Conservation (phyloP, 805 yeast genomes). For the Spencermartinsiella europaea region DNA sequence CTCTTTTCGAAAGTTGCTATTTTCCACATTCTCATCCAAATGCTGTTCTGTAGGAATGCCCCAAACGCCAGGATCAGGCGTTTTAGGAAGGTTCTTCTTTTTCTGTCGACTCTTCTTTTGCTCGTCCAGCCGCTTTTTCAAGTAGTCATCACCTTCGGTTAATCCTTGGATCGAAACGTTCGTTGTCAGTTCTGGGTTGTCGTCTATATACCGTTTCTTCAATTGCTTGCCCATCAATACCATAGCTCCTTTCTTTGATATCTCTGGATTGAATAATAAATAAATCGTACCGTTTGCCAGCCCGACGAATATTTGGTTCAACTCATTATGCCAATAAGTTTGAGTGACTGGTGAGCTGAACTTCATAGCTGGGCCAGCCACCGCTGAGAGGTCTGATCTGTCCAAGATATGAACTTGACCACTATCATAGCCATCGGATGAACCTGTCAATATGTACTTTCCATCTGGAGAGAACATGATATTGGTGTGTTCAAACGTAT, state of each 20-base stretch:
- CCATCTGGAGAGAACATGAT: constrained; percentile 25
- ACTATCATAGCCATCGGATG: constrained; percentile 12
- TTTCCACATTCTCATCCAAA: constrained; percentile 16
- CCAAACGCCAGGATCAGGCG: constrained; percentile 23
- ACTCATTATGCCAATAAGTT: constrained; percentile 26
- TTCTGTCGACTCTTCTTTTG: constrained; percentile 7
- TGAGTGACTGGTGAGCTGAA: constrained; percentile 10
- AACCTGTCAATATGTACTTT: constrained; percentile 25
- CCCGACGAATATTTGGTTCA: constrained; percentile 32
- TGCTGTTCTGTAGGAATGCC: constrained; percentile 23
- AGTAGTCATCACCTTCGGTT: constrained; percentile 20
- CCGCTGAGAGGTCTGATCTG: constrained; percentile 25
- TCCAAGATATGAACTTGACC: constrained; percentile 24
- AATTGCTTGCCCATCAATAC: constrained; percentile 25
- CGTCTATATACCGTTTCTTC: constrained; percentile 31
- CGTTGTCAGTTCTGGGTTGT: constrained; percentile 21
- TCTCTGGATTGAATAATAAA: constrained; percentile 26
- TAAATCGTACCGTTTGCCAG: constrained; percentile 25
- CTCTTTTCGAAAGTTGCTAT: constrained; percentile 19
- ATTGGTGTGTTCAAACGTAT: constrained; percentile 17
- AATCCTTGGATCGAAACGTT: constrained; percentile 26
- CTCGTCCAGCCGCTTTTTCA: constrained; percentile 6
- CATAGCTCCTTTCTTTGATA: constrained; percentile 28
- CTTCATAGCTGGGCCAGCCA: constrained; percentile 16
- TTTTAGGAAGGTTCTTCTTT: constrained; percentile 18